These are phyloP conservation scores for Candida chilensis DNA, from an alignment of 805 yeast genomes.

Conservation along the genomic window DNA sequence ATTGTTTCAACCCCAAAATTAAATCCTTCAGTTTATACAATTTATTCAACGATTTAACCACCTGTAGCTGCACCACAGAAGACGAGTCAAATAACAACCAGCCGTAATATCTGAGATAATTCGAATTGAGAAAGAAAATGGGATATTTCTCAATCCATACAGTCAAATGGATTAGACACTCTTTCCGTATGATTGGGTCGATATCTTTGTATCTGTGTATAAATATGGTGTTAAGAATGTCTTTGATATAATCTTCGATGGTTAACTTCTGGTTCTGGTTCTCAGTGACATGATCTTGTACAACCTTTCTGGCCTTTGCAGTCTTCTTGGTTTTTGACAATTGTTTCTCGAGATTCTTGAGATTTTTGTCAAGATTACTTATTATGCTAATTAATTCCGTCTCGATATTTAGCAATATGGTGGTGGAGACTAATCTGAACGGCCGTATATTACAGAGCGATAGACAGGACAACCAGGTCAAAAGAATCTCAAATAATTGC, in stretches of 20 bases:
- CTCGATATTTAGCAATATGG: slow-evolving; percentile 50
- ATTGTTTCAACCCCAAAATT: slow-evolving; percentile 60
- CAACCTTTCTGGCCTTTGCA: slow-evolving; percentile 35
- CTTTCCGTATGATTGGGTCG: slow-evolving; percentile 62
- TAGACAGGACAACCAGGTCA: slow-evolving; percentile 71
- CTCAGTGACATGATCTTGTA: slow-evolving; percentile 9
- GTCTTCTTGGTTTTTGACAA: slow-evolving; percentile 9
- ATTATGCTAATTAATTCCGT: too few relatives aligned
- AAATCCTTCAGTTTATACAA: slow-evolving; percentile 31
- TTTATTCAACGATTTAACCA: slow-evolving; percentile 42
- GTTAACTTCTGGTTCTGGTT: slow-evolving; percentile 43
- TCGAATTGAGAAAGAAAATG: slow-evolving; percentile 58
- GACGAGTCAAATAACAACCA: slow-evolving; percentile 76
- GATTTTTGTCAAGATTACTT: slow-evolving; percentile 26
- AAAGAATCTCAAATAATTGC: slow-evolving; percentile 41
- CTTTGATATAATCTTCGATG: slow-evolving; percentile 49
- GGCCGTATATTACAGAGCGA: slow-evolving; percentile 65
- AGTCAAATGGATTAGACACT: slow-evolving; percentile 57
- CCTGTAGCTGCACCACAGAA: slow-evolving; percentile 54
- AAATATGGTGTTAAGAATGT: slow-evolving; percentile 58
- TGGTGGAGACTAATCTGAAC: slow-evolving; percentile 59
- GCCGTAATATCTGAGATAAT: slow-evolving; percentile 70
- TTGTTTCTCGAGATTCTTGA: slow-evolving; percentile 29
- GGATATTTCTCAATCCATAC: slow-evolving; percentile 67
- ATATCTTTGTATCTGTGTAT: slow-evolving; percentile 75